Base-by-base conservation (phyloP, 306 rosid species). In the Rosa persica region DNA sequence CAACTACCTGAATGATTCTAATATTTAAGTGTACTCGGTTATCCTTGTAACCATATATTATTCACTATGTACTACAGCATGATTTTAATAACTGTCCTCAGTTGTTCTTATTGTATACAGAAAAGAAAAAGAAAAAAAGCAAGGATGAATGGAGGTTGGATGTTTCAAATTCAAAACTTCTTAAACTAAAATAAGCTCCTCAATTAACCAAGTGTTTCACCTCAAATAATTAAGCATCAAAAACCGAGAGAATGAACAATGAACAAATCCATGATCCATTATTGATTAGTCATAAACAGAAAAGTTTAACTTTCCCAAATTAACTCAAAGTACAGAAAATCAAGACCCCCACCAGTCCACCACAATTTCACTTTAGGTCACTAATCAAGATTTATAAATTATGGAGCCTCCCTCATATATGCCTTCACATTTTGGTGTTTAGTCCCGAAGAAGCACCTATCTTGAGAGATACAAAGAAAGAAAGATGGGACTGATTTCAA, bases 291-390 rank as follows among this genome's bases (percentile, higher is more conserved):
- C 25, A 6, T 57, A 9, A n/a, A 3, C 15, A 57, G 62, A 6
- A 6, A 20, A 55, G 22, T 55, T 55, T 57, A 57, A 57, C 64
- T 23, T 55, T 3, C 27, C 57, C n/a, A 5, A 4, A 52, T 19
- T 19, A 5, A 49, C 13, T 17, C 22, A 17, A 5, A 52, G 22
- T n/a, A 54, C 11, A 54, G 27, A 54, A 20, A 54, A 54, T 54
- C 25, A 54, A 58, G 65, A 58, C 2, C 36, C 67, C 67, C 70
- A 65, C n/a, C 70, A 36, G 17, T 40, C 67, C 70, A 65, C n/a
- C 70, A 36, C 70, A 65, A 36, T 36, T 36, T 16, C 70, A 34
- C n/a, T 36, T 65, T 12, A 6, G 10, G 17, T 36, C 23, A 65
- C 46, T 6, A 15, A 34, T 64, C 69, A 15, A 17, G 13, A 34